Base-by-base conservation (phyloP, 768 basidiomycete species). In the Chlorophyllum brunneum region DNA sequence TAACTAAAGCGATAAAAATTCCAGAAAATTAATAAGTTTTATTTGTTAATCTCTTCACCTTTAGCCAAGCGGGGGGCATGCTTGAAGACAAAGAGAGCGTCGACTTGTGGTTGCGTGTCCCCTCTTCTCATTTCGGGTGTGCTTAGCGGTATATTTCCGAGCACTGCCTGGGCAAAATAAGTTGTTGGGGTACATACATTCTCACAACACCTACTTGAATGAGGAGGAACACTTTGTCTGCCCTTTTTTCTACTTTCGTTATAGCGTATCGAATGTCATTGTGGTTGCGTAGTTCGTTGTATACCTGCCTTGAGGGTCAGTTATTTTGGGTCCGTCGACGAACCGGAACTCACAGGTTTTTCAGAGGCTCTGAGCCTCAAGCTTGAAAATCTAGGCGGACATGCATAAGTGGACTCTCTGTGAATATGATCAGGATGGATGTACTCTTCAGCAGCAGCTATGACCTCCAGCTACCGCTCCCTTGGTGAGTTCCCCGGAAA, bases 201-300 rank as follows among this genome's bases (percentile, higher is more conserved):
- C 10, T 13, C 29, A 20, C 13, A 16, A 16, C 23, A 11, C 22
- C n/a, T 13, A 88, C 88, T 69, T 95, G 93, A 4, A 92, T 81
- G 36, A 93, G 70, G 5, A 95, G 63, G 64, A 89, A 84, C 8
- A 89, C 76, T 64, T 95, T 95, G 64, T 95, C 91, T 3, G 74
- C 66, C 0, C 85, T 77, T 56, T 77, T 83, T 39, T 86, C 85
- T 4, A 86, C 68, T 56, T 83, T 90, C 66, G 82, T 83, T 4
- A 87, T 65, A 38, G 81, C 76, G 65, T 82, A 97, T 1, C 92
- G 84, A 52, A 95, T 88, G 55, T 92, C 92, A n/a, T 74, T 73
- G 51, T 90, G 82, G 43, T 70, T 74, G 50, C 81, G 75, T 38
- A 93, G 73, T 60, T 79, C 85, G 62, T 89, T 89, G 58, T 81